Conservation (phyloP, 2,329 filamentous ascomycete species). For the Colletotrichum tanaceti region DNA sequence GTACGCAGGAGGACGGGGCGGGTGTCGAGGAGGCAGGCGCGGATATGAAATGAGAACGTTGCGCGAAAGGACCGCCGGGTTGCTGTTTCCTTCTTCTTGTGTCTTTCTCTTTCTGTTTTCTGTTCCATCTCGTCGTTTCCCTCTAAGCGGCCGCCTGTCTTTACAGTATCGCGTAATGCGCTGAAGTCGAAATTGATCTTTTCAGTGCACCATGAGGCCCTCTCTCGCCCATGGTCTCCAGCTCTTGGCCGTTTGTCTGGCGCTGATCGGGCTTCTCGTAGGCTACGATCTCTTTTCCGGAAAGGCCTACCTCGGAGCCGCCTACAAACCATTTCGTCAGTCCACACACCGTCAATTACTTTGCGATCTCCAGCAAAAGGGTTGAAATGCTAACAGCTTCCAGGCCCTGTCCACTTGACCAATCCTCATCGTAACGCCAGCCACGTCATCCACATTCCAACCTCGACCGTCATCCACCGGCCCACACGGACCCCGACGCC, state of each 20-base stretch:
- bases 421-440: not conserved
- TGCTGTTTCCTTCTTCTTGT: too few species aligned
- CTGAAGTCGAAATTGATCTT: not conserved
- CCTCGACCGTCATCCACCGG: not conserved
- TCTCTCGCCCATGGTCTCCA: not conserved
- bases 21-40: not conserved
- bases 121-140: not conserved
- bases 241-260: not conserved
- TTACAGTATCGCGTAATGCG: not conserved
- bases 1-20: not conserved
- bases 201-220: not conserved
- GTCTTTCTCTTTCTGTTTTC: not conserved
- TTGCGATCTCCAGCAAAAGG: not conserved
- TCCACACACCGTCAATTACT: not conserved
- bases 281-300: not conserved
- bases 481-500: not conserved
- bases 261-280: not conserved
- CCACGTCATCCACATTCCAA: not conserved
- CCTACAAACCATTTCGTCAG: not conserved
- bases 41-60: not conserved
- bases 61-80: not conserved
- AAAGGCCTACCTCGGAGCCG: not conserved
- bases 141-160: not conserved
- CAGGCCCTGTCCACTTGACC: not conserved
- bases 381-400: not conserved